Percentiles rank a stretch among this genome's conserved stretches.
These are phyloP conservation scores for Ustilago shanxiensis DNA, from an alignment of 1,284 basidiomycete species.

Conservation along the genomic window DNA sequence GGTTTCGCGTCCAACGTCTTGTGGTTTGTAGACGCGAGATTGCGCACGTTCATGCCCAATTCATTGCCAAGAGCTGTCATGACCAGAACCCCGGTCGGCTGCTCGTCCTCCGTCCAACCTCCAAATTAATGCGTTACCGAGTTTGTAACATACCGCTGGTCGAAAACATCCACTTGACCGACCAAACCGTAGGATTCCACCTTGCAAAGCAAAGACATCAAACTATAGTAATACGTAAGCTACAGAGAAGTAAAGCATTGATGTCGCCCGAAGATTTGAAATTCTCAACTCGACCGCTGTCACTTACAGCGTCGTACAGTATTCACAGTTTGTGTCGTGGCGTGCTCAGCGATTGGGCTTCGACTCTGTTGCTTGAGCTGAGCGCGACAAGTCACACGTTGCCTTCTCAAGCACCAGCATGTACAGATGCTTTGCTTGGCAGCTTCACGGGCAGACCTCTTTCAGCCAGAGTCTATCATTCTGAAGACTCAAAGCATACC, in stretches of 20 bases:
- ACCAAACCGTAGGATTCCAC: conserved; percentile 3
- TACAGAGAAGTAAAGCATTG: no score
- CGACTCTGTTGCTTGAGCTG: neutral
- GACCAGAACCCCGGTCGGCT: conserved; percentile 2
- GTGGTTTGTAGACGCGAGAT: neutral
- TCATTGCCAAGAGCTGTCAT: conserved; percentile 26
- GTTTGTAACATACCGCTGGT: neutral
- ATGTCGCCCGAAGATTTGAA: no score
- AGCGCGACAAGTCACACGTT: neutral
- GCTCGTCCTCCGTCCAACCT: conserved; percentile 1
- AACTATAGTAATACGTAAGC: neutral
- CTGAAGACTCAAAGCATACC: neutral
- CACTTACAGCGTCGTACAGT: no score
- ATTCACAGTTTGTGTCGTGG: no score
- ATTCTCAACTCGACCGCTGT: no score
- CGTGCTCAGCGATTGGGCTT: no score
- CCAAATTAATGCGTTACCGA: neutral
- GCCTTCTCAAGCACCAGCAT: neutral
- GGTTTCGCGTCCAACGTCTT: no score
- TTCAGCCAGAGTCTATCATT: neutral
- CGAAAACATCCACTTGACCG: conserved; percentile 16
- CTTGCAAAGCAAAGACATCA: neutral
- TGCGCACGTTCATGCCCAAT: neutral
- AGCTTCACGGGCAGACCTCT: neutral
- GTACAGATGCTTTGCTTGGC: conserved; percentile 2